Percentiles rank a stretch among this genome's conserved stretches.
Conservation (phyloP, 2,329 filamentous ascomycete genomes). For the Pseudogymnoascus destructans region DNA sequence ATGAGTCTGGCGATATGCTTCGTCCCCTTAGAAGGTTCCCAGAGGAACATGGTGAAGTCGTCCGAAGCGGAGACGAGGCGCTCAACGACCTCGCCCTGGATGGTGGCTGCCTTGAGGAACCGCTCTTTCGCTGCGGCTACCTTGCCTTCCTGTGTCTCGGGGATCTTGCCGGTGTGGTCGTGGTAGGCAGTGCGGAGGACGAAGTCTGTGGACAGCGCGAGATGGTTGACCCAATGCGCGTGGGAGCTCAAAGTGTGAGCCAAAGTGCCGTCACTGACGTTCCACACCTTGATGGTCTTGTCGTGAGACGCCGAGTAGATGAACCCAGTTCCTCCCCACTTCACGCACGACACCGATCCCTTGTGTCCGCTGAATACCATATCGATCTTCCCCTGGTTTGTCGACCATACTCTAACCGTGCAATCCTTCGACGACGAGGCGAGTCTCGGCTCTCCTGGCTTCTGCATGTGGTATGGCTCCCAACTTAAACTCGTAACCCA, state of each 20-base stretch:
- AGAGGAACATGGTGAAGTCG: constrained; percentile 93
- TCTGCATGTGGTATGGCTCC: constrained; percentile 84
- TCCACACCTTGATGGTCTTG: constrained; percentile 87
- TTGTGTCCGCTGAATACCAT: constrained; percentile 81
- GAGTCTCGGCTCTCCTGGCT: constrained; percentile 58
- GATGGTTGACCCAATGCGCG: constrained; percentile 90
- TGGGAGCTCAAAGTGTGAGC: constrained; percentile 70
- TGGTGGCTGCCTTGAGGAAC: constrained; percentile 72
- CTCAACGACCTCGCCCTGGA: constrained; percentile 67
- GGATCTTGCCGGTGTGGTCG: constrained; percentile 65
- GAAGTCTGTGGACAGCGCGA: constrained; percentile 87
- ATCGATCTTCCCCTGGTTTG: constrained; percentile 64
- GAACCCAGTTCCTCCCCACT: constrained; percentile 81
- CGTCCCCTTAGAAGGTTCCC: constrained; percentile 65
- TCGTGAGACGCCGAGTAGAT: constrained; percentile 83
- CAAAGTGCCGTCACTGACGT: constrained; percentile 63
- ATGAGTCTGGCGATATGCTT: constrained; percentile 80
- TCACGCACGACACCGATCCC: constrained; percentile 75
- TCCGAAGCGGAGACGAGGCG: constrained; percentile 82
- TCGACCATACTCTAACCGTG: constrained; percentile 78
- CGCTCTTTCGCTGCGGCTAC: constrained; percentile 62
- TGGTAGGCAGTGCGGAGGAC: constrained; percentile 75
- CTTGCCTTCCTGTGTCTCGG: constrained; percentile 56
- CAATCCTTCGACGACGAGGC: constrained; percentile 84
- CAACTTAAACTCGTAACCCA: constrained; percentile 81